Evolutionary conservation across 257 asterid genomes (phyloP), one percentile per base, ranked within the genome.

Genomic region (Salvia miltiorrhiza): DNA sequence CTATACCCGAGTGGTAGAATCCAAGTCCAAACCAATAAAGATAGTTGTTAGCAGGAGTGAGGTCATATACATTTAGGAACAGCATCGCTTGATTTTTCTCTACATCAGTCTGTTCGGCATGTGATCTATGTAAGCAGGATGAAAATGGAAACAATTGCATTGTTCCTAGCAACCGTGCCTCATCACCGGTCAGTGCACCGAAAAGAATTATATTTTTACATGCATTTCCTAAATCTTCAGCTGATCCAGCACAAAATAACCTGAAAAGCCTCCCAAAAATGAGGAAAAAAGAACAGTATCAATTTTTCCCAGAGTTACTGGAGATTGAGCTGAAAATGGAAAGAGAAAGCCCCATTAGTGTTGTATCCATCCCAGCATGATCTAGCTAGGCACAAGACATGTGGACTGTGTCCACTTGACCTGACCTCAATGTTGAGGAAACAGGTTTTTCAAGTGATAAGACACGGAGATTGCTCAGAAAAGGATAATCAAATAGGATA

Each of bases 11-110:
- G 80, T 88, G 97, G 71, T 82, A 90, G 67, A 90, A 83, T 58
- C 97, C 97, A 19, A 84, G 80, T 67, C 97, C 97, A 10, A 85
- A 84, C 95, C 96, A 90, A 54, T 90, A 90, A 19, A 90, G 85
- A 66, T 88, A 90, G 82, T 83, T 78, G 87, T 90, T 90, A 48
- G 83, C 39, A 71, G 88, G 86, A 37, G 97, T 88, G 72, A 90
- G 90, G 77, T 90, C 97, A 73, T 90, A 90, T 60, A 88, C 81
- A 85, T 90, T 90, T 47, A 90, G 85, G 78, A 83, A 88, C 79
- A 90, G 70, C 70, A 63, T 64, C 7, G 82, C 83, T 7, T 71
- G 75, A 69, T 69, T 88, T 64, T 78, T 88, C 71, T 80, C 89
- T 48, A 65, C 56, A 56, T 78, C 62, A 11, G 69, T 65, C 78